phyloP scores from a whole-genome alignment of 1,284 basidiomycete genomes.

The Ceratobasidium sp. region DNA sequence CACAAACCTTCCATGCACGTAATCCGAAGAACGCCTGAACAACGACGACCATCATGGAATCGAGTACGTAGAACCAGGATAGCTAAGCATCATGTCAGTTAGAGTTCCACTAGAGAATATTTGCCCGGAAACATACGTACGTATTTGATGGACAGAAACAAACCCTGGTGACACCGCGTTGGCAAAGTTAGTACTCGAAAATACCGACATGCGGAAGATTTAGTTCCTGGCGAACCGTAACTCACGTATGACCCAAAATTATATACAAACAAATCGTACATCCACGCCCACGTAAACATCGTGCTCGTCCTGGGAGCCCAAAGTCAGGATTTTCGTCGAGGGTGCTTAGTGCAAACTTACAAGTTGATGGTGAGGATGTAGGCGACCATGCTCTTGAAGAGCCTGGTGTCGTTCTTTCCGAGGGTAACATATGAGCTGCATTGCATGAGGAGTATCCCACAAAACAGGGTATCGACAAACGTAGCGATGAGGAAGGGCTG shows the following conservation, averaged over 20 bases:
- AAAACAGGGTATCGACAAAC: slow-evolving; percentile 32
- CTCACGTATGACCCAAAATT: slow-evolving; percentile 43
- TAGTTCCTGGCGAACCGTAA: neutral
- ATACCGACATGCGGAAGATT: neutral
- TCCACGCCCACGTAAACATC: slow-evolving; percentile 44
- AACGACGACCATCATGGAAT: slow-evolving; percentile 43
- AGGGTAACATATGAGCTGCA: slow-evolving; percentile 32
- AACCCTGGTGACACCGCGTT: slow-evolving; percentile 6
- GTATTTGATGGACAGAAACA: slow-evolving; percentile 44
- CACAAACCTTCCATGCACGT: slow-evolving; percentile 33
- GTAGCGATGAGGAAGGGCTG: slow-evolving; percentile 39
- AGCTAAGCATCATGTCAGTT: slow-evolving; percentile 7
- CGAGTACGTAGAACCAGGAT: slow-evolving; percentile 40
- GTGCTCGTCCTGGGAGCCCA: slow-evolving; percentile 11
- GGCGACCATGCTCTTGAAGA: slow-evolving; percentile 36
- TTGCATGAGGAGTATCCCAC: slow-evolving; percentile 39
- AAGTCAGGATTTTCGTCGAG: neutral
- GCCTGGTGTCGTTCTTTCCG: slow-evolving; percentile 9
- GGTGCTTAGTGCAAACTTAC: neutral
- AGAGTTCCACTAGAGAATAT: neutral
- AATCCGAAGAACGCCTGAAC: slow-evolving; percentile 41
- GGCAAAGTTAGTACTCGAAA: neutral
- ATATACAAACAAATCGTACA: slow-evolving; percentile 43
- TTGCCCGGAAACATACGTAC: slow-evolving; percentile 13
- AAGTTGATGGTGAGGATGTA: slow-evolving; percentile 32